Base-by-base conservation (phyloP, 2,329 filamentous ascomycete species). In the Penicillium frequentans region DNA sequence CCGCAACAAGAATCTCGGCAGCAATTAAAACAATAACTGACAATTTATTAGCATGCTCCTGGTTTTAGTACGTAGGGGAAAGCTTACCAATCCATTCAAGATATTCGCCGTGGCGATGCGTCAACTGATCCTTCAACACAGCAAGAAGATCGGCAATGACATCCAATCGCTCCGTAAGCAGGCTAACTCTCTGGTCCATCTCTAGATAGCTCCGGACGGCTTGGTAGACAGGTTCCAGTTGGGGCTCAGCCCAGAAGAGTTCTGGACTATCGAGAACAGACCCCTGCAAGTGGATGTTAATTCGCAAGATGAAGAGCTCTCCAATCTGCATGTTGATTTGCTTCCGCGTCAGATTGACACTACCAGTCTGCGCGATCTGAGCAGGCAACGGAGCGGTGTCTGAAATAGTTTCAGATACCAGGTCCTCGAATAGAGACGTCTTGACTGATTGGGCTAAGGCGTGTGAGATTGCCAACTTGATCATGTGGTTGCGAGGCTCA, bases 241-340 rank as follows among this genome's bases (percentile, higher is more conserved):
- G 93, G 9, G 95, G 95, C 76, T 99, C 95, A 31, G 93, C 90
- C 95, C 95, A 99, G 83, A 99, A 98, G 43, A 99, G 83, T 77
- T 99, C 95, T 0, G 95, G 95, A 10, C 93, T 96, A 74, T 99
- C 95, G 39, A 99, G 87, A 6, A 99, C 93, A 29, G 91, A 96
- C 33, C 95, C 95, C 74, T 98, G 96, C 50, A 99, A 84, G 77
- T 99, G 96, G 70, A 99, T 98, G 74, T 95, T 97, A 79, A 99
- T 98, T 58, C 95, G 87, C 31, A 99, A 81, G 70, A 99, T 98
- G 76, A 99, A 99, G 53, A 99, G 85, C 78, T 99, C 93, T 73
- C 95, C 95, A 59, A 99, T 97, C 77, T 98, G 93, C 93, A 98
- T 98, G 81, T 98, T 98, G 81, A 99, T 97, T 73, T 98, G 87